Percentiles rank a stretch among this genome's conserved stretches.
Conservation (phyloP, 345 rosid species). For the Ceriops tagal region DNA sequence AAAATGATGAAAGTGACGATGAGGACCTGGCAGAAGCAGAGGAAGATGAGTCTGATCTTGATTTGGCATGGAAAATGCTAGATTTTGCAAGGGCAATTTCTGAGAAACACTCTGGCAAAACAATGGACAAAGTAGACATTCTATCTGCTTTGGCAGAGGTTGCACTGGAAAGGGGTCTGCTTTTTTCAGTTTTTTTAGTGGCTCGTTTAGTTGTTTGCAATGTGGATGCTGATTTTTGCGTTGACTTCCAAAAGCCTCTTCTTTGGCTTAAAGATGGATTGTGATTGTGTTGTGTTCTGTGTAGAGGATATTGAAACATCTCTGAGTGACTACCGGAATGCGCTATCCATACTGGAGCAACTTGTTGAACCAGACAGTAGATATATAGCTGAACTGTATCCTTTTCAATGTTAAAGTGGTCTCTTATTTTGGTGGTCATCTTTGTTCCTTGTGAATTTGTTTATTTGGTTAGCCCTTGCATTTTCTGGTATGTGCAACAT, state of each 20-base stretch:
- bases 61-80: conserved; percentile 94
- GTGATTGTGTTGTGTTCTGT: conserved; percentile 14
- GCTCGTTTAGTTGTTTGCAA: background rate
- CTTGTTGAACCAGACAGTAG: conserved; percentile 90
- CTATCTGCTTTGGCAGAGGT: conserved; percentile 79
- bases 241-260: conserved; percentile 3
- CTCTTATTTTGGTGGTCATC: background rate
- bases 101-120: conserved; percentile 57
- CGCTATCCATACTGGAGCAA: conserved; percentile 60
- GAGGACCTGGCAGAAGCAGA: conserved; percentile 65
- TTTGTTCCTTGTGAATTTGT: background rate
- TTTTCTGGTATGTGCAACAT: background rate
- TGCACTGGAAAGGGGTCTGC: conserved; percentile 86
- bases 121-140: conserved; percentile 81
- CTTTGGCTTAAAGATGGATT: background rate
- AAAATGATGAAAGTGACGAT: conserved; percentile 51
- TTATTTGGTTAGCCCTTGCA: background rate
- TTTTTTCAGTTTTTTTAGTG: conserved; percentile 12
- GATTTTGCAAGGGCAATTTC: conserved; percentile 88
- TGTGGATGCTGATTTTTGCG: background rate
- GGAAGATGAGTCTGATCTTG: conserved; percentile 91
- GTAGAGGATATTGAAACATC: conserved; percentile 96
- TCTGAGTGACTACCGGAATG: conserved; percentile 73
- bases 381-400: conserved; percentile 88
- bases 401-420: conserved; percentile 27